phyloP scores from a whole-genome alignment of 2,329 filamentous ascomycete species.

The Verticillium zaregamsianum region DNA sequence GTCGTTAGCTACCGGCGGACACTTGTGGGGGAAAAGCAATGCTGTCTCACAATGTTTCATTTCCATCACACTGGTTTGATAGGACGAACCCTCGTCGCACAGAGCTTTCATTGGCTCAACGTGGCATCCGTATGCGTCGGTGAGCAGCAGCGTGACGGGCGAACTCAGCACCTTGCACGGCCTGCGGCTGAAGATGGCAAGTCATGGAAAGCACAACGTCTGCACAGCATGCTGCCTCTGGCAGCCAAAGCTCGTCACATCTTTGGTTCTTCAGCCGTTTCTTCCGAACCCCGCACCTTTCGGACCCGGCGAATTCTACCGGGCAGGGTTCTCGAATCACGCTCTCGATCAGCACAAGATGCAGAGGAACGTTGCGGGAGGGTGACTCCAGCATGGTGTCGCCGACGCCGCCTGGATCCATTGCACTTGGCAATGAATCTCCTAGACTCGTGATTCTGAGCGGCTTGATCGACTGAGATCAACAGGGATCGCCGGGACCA shows the following conservation, averaged over 20 bases:
- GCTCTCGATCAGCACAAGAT: not conserved
- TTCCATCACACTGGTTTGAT: not conserved
- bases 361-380: not conserved
- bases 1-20: not conserved
- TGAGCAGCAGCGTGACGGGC: not conserved
- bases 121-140: not conserved
- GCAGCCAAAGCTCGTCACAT: not conserved
- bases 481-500: not conserved
- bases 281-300: not conserved
- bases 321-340: not conserved
- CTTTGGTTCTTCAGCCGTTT: not conserved
- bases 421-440: not conserved
- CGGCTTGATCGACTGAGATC: not conserved
- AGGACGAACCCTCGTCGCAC: not conserved
- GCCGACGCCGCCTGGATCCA: not conserved
- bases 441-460: not conserved
- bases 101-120: not conserved
- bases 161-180: not conserved
- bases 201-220: not conserved
- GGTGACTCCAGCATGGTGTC: not conserved
- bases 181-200: not conserved
- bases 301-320: not conserved
- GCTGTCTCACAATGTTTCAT: not conserved
- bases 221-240: not conserved
- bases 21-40: not conserved